These are phyloP conservation scores for Andrographis paniculata DNA, from an alignment of 305 asterid genomes.

Conservation along the genomic window DNA sequence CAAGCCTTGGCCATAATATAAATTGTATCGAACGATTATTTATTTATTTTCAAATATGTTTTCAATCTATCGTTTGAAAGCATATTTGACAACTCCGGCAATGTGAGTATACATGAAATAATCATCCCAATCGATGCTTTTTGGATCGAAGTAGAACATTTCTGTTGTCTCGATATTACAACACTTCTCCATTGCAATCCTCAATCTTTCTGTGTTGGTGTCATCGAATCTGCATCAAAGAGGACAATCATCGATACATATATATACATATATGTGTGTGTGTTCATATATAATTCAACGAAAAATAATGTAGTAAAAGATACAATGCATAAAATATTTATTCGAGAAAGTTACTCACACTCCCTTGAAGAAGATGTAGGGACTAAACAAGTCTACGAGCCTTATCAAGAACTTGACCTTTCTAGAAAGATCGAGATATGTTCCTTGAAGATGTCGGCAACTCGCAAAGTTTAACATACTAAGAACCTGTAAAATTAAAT, in stretches of 20 bases:
- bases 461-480: constrained; percentile 20
- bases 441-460: constrained; percentile 25
- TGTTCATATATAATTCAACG: neutral
- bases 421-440: constrained; percentile 20
- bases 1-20: no score
- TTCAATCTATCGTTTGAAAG: constrained; percentile 17
- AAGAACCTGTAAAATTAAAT: constrained; percentile 10
- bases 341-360: constrained; percentile 31
- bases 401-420: constrained; percentile 32
- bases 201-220: constrained; percentile 58
- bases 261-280: neutral
- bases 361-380: constrained; percentile 41
- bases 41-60: no score
- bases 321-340: no score
- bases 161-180: constrained; percentile 24
- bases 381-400: constrained; percentile 29
- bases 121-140: constrained; percentile 60
- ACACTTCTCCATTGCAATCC: constrained; percentile 25
- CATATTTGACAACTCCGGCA: constrained; percentile 54
- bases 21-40: no score
- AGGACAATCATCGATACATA: neutral
- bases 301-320: neutral
- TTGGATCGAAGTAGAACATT: constrained; percentile 54
- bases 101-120: constrained; percentile 58
- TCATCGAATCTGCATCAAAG: constrained; percentile 50